Evolutionary conservation across 2,329 filamentous ascomycete genomes (phyloP).

Genomic region (Iodosphaeria phyllophila): DNA sequence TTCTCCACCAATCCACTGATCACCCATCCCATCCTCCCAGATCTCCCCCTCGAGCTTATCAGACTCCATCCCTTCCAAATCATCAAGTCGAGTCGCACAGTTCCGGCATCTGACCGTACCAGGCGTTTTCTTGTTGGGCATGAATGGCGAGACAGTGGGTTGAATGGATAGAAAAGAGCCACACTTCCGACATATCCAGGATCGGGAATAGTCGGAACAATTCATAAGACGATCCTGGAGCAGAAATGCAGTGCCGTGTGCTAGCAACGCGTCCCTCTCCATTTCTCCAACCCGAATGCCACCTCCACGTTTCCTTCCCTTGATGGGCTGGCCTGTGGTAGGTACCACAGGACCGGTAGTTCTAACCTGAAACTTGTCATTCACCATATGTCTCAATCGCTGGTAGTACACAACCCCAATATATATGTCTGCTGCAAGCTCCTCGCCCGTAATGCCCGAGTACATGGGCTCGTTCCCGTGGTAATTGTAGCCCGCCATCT

Average conservation of each 20-base stretch:
- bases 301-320: constrained; percentile 87
- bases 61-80: constrained; percentile 35
- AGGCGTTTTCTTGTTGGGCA: constrained; percentile 44
- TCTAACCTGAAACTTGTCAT: constrained; percentile 97
- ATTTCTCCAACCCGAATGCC: constrained; percentile 99
- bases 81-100: constrained; percentile 47
- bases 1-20: constrained; percentile 72
- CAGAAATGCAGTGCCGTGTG: constrained; percentile 87
- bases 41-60: constrained; percentile 48
- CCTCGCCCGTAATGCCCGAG: constrained; percentile 86
- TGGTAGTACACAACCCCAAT: constrained; percentile 97
- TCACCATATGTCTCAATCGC: constrained; percentile 95
- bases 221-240: constrained; percentile 93
- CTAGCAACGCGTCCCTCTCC: constrained; percentile 89
- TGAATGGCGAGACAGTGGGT: constrained; percentile 50
- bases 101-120: constrained; percentile 60
- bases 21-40: constrained; percentile 84
- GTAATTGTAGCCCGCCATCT: constrained; percentile 92
- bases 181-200: constrained; percentile 78
- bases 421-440: constrained; percentile 89
- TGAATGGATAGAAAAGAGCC: constrained; percentile 83
- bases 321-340: constrained; percentile 89
- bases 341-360: constrained; percentile 85
- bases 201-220: constrained; percentile 81
- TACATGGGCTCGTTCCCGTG: constrained; percentile 99